Evolutionary conservation across 768 basidiomycete genomes (phyloP).

Genomic region (Boletus rubropictus): DNA sequence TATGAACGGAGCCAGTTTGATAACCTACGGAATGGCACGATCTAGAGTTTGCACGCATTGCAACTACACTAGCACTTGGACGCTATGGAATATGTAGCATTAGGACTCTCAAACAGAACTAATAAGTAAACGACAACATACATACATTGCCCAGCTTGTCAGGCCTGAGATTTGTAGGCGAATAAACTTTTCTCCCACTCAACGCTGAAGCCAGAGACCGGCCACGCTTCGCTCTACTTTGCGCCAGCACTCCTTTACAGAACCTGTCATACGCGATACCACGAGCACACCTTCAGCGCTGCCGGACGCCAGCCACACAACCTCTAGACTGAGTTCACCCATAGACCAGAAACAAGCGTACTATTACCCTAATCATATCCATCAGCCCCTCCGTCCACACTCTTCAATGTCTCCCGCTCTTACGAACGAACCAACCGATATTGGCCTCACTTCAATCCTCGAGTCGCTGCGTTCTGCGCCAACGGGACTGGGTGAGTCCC

Average conservation of each 20-base stretch:
- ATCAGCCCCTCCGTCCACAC: conserved; percentile 8
- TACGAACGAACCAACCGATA: conserved; percentile 39
- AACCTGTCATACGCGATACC: conserved; percentile 6
- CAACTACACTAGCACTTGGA: neutral
- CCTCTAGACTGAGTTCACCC: conserved; percentile 16
- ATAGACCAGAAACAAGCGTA: conserved; percentile 20
- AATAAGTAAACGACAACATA: neutral
- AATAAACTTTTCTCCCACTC: neutral
- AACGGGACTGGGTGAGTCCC: conserved; percentile 50
- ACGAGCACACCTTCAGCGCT: conserved; percentile 3
- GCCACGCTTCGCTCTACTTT: conserved; percentile 1
- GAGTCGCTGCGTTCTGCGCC: conserved; percentile 53
- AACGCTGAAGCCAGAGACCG: neutral
- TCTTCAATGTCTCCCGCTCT: conserved; percentile 49
- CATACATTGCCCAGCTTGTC: conserved; percentile 6
- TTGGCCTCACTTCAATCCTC: conserved; percentile 38
- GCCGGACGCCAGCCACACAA: neutral
- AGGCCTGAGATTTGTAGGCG: neutral
- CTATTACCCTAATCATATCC: conserved; percentile 19
- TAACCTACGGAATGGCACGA: conserved; percentile 69
- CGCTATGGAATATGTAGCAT: neutral
- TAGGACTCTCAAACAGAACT: neutral
- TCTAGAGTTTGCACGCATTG: conserved; percentile 16
- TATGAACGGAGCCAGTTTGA: conserved; percentile 77
- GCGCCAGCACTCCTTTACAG: neutral